Base-by-base conservation (phyloP, 148 eudicot genomes). In the Nepenthes gracilis region DNA sequence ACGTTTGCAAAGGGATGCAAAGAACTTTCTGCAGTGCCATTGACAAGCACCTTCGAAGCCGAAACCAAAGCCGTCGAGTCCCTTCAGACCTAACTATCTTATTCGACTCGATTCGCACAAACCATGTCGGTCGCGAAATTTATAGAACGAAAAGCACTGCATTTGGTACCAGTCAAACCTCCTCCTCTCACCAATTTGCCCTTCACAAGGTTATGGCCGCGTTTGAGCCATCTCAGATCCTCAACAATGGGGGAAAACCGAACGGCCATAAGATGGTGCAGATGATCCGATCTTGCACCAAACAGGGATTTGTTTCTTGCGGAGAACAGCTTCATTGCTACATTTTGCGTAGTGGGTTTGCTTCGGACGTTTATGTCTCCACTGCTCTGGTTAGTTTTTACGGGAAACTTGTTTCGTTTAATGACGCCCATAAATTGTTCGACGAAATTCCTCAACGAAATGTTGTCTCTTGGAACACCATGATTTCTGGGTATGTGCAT, bases 401-500 rank as follows among this genome's bases (percentile, higher is more conserved):
- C 59, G 74, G 75, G 9, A 87, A 78, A 73, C 48, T 69, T 35
- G 83, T 74, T 63, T 66, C 53, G 1, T 10, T 85, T 6, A 58
- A 64, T 10, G 71, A 79, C 62, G 92, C 97, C 49, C 76, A 68
- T 32, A 61, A 79, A 37, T 33, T 90, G 83, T 85, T 87, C 36
- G 92, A 49, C 61, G 96, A 87, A 87, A 85, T 85, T 62, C 77
- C 82, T 64, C 70, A 71, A 66, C 81, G 70, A 68, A 83, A 77
- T 78, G 65, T 81, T 2, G 87, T 87, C 23, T 74, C 96, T 36
- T 91, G 92, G 87, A 87, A 91, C 64, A 64, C 96, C 47, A 51
- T 91, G 70, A 87, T 87, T 66, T 85, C 89, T 50, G 95, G 97
- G 58, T 83, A 77, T 59, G 87, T 91, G 47, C 89, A 61, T 76